phyloP scores from a whole-genome alignment of 345 rosid species.

The Toxicodendron radicans region DNA sequence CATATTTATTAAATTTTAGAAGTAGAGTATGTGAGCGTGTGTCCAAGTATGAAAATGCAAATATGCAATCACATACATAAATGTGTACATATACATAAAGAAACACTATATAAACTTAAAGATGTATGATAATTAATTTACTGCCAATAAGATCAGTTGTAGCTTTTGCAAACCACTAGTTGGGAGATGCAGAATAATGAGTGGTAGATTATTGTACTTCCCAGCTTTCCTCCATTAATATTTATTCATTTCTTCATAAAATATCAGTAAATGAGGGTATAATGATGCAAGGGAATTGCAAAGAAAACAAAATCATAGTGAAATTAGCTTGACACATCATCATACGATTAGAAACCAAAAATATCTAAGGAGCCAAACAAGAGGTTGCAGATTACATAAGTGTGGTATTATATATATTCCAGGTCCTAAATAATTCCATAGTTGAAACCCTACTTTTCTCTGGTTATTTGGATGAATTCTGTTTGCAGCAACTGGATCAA shows the following conservation, averaged over 20 bases:
- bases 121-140: too few relatives aligned
- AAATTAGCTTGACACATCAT: neutral
- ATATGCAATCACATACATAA: too few relatives aligned
- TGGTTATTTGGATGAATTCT: constrained; percentile 88
- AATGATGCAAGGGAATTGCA: neutral
- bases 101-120: too few relatives aligned
- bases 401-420: neutral
- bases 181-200: too few relatives aligned
- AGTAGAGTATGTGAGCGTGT: too few relatives aligned
- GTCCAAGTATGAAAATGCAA: too few relatives aligned
- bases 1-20: too few relatives aligned
- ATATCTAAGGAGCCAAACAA: neutral
- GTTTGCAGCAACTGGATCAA: constrained; percentile 91
- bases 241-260: neutral
- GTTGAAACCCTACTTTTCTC: constrained; percentile 56
- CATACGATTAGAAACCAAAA: neutral
- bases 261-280: neutral
- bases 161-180: too few relatives aligned
- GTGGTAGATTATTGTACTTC: neutral
- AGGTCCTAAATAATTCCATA: neutral
- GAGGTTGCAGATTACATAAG: neutral
- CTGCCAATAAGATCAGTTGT: too few relatives aligned
- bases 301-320: neutral
- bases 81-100: too few relatives aligned
- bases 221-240: neutral